Base-by-base conservation (phyloP, 2,329 filamentous ascomycete species). In the Fusarium ambrosium region DNA sequence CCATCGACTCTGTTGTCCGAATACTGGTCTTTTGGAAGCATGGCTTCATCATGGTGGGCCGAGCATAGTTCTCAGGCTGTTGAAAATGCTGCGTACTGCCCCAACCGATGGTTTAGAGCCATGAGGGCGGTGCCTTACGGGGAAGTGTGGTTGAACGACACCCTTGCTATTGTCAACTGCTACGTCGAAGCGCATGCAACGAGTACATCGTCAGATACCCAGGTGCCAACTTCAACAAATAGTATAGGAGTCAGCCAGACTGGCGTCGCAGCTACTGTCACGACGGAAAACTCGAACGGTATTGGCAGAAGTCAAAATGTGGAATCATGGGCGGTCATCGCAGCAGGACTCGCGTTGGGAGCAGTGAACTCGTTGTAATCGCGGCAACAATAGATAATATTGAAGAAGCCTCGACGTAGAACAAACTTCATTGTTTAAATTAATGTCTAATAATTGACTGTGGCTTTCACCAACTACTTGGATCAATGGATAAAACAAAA, bases 91-190 rank as follows among this genome's bases (percentile, higher is more conserved):
- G 16, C 18, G 8, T 43, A 53, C 3, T 63, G 61, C 18, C 43
- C 61, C 27, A 53, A 63, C 18, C 18, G 20, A 22, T 63, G 61
- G 61, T 63, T 53, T 18, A 53, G 24, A 14, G 61, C 43, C 14
- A 63, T 53, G 61, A 63, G 14, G 16, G 24, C 34, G 10, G 29
- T 53, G 16, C 43, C 61, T 7, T 63, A 63, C 10, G 61, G 61
- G 14, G 61, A 45, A 11, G 14, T 53, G 18, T 63, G 61, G 61
- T 18, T 63, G 6, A 63, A 63, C 9, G 45, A 63, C 4, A 63
- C 61, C 13, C 51, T 63, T 10, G 61, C 61, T 7, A 53, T 55
- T 45, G 43, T 32, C 7, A 20, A 24, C 9, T 63, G 61, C 34
- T 63, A 55, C 20, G 45, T 29, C 18, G 45, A 6, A n/a, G 60